Evolutionary conservation across 2,329 filamentous ascomycete species (phyloP), one percentile per base, ranked within the genome.

Genomic region (Fusarium beomiforme): DNA sequence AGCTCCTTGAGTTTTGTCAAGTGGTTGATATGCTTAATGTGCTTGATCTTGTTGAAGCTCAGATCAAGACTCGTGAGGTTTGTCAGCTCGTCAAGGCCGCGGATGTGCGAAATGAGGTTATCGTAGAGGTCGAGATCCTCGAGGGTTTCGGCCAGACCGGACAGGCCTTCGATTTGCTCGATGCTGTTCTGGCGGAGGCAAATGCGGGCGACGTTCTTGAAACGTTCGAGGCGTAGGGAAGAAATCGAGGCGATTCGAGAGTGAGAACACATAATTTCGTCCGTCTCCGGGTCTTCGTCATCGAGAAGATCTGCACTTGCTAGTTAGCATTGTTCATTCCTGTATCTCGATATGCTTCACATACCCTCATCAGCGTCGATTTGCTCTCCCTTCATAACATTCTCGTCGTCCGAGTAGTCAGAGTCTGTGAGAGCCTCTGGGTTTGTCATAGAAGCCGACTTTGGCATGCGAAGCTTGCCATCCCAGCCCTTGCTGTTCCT

Each of bases 1-100:
- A 99, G 80, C 74, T 98, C 94, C 69, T 87, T 92, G 62, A 98
- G 87, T 58, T 94, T 87, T 24, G 84, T 91, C 64, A 99, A 84
- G 76, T 95, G 92, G 64, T 88, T 87, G 72, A 98, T 84, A 76
- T 95, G 90, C 82, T 97, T 97, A 84, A 99, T 97, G 82, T 98
- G 95, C 81, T 97, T 98, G 84, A 99, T 95, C 85, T 98, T 98
- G 86, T 99, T 99, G 88, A 98, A 99, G 81, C 93, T 97, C 55
- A 99, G 86, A 79, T 99, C 96, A 59, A 99, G 89, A 61, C 85
- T 92, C 9, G 88, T 93, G 58, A 99, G 88, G 67, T 92, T 87
- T 16, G 87, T 89, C 62, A 98, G 89, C 47, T 89, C 85, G 58
- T 98, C 94, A 47, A 99, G 87, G 33, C 93, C 93, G 72, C 91